A percentile compares a stretch with the other conserved stretches of the same genome.
Conservation (phyloP, 305 asterid species). For the Plantago lanceolata region DNA sequence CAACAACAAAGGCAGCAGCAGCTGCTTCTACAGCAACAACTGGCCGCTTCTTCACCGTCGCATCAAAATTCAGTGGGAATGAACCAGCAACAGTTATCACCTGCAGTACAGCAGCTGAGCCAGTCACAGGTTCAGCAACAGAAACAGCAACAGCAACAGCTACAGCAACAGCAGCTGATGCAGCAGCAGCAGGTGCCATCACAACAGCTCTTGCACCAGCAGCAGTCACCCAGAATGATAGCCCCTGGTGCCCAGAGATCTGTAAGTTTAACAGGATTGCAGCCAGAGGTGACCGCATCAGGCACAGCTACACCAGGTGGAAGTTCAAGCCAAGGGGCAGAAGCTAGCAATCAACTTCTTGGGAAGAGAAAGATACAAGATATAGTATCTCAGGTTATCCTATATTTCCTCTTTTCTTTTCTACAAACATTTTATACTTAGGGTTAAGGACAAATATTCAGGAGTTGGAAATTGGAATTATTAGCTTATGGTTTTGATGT, state of each 20-base stretch:
- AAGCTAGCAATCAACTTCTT: conserved; percentile 79
- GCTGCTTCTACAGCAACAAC: conserved; percentile 55
- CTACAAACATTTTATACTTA: background rate
- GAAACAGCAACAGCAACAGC: conserved; percentile 42
- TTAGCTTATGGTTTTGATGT: conserved; percentile 2
- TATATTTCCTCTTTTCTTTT: conserved; percentile 8
- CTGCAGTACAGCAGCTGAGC: conserved; percentile 68
- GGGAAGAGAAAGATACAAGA: conserved; percentile 94
- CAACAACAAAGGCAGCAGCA: conserved; percentile 57
- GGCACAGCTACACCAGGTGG: conserved; percentile 92
- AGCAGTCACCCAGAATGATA: conserved; percentile 69
- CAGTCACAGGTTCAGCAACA: conserved; percentile 52
- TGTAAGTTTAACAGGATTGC: conserved; percentile 82
- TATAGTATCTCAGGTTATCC: conserved; percentile 72
- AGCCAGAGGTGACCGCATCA: conserved; percentile 87
- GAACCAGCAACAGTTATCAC: conserved; percentile 74
- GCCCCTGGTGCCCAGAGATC: conserved; percentile 75
- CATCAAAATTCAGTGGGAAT: conserved; percentile 61
- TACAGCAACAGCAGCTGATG: conserved; percentile 30
- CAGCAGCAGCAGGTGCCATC: conserved; percentile 26
- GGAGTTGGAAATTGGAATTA: conserved; percentile 20
- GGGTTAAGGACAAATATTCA: conserved; percentile 3
- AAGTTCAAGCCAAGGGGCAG: conserved; percentile 92
- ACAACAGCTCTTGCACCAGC: conserved; percentile 48
- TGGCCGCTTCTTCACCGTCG: conserved; percentile 55